Evolutionary conservation across 108 stramenopile species (phyloP), one percentile per base, ranked within the genome.

Genomic region (Licmophora abbreviata): DNA sequence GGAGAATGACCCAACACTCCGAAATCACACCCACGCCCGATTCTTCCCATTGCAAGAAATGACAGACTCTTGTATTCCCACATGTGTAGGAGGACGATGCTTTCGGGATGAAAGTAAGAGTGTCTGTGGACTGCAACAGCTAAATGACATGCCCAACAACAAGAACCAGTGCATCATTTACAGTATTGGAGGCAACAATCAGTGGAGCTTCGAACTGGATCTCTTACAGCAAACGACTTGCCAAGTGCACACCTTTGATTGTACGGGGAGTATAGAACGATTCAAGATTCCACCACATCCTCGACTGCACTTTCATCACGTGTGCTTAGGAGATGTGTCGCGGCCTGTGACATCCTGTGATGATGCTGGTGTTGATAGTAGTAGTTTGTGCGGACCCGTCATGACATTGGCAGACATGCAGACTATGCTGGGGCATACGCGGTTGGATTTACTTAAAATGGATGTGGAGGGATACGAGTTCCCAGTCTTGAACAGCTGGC

Each of bases 401-500:
- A 18, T 15, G 55, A 56, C 55, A 12, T 17, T 56, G 45, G 38
- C n/a, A 24, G 43, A 30, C 21, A 56, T 56, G 27, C 55, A 56
- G 30, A 27, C 21, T 4, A 28, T 20, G 8, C 48, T 64, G 11
- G 47, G 48, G 10, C 63, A 64, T 31, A 31, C 31, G 17, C 31
- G 30, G 31, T 38, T 64, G 11, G 63, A 63, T 23, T 26, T 63
- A 0, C 38, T 73, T 7, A 73, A 73, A 30, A 63, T 73, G 48
- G 71, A 73, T 32, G 55, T 73, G 22, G 71, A 73, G 54, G 65
- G 65, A 32, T 73, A 61, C 38, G 71, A 73, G 33, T 67, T 47
- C 30, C 31, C 37, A 10, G 4, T 64, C 15, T 58, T 64, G 18
- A 33, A 58, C 15, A 33, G 25, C n/a, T 54, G 54, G 46, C n/a